A percentile compares a stretch with the other conserved stretches of the same genome.
Evolutionary conservation across 345 rosid species (phyloP).

Genomic region (Boechera retrofracta): DNA sequence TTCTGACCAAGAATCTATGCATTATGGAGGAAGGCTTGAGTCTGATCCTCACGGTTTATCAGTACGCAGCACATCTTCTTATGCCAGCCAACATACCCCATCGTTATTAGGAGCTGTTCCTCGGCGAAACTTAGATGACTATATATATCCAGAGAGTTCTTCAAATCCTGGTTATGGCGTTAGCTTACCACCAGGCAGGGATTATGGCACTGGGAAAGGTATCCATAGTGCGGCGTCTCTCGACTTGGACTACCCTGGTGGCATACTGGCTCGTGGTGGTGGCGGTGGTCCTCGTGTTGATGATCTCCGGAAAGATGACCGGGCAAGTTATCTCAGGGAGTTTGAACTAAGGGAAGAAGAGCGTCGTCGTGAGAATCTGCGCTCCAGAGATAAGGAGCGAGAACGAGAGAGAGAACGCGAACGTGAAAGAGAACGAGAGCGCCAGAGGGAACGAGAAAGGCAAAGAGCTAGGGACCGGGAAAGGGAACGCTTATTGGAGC

Average conservation of each 20-base stretch:
- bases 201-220: conserved; percentile 89
- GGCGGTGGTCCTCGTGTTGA: conserved; percentile 65
- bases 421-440: conserved; percentile 59
- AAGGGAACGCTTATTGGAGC: conserved; percentile 68
- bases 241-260: conserved; percentile 69
- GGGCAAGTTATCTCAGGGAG: conserved; percentile 92
- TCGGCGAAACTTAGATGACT: conserved; percentile 79
- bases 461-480: conserved; percentile 61
- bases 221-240: conserved; percentile 67
- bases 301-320: conserved; percentile 75
- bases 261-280: conserved; percentile 58
- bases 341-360: conserved; percentile 96
- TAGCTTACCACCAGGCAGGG: conserved; percentile 98
- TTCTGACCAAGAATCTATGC: conserved; percentile 68
- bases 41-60: conserved; percentile 74
- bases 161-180: conserved; percentile 98
- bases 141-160: conserved; percentile 65
- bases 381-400: conserved; percentile 81
- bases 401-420: conserved; percentile 56
- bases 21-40: conserved; percentile 83
- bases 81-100: conserved; percentile 70
- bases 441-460: conserved; percentile 48
- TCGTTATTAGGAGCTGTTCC: conserved; percentile 95
- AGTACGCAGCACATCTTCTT: conserved; percentile 66
- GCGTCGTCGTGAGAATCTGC: conserved; percentile 75